A percentile compares a stretch with the other conserved stretches of the same genome.
Evolutionary conservation across 495 filamentous ascomycete genomes (phyloP).

Genomic region (Pyrenopolyporus hunteri): DNA sequence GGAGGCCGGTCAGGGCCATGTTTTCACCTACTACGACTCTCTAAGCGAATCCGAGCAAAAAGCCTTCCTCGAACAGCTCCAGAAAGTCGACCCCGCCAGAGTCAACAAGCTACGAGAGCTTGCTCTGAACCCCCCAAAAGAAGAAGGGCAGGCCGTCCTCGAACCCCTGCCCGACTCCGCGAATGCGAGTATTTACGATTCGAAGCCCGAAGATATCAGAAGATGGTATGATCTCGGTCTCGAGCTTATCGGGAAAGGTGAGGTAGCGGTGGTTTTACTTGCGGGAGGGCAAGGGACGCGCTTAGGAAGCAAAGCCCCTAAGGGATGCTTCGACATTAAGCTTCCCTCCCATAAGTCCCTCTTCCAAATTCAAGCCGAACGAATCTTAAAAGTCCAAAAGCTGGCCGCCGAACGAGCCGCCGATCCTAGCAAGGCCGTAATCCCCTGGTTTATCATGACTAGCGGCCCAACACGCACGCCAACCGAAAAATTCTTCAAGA

Average conservation of each 20-base stretch:
- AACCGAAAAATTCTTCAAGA: slow-evolving; percentile 90
- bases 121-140: slow-evolving; percentile 77
- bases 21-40: slow-evolving; percentile 88
- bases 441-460: slow-evolving; percentile 99
- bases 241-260: slow-evolving; percentile 82
- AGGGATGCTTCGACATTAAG: slow-evolving; percentile 96
- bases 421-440: slow-evolving; percentile 64
- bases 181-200: slow-evolving; percentile 90
- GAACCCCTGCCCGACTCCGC: slow-evolving; percentile 91
- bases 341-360: slow-evolving; percentile 90
- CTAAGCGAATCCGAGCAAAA: slow-evolving; percentile 75
- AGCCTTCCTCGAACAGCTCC: slow-evolving; percentile 79
- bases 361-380: slow-evolving; percentile 96
- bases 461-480: slow-evolving; percentile 92
- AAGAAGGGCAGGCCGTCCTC: slow-evolving; percentile 62
- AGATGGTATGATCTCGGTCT: slow-evolving; percentile 87
- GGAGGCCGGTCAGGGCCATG: slow-evolving; percentile 82
- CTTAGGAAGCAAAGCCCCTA: slow-evolving; percentile 91
- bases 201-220: slow-evolving; percentile 76
- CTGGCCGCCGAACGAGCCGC: slow-evolving; percentile 76
- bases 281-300: slow-evolving; percentile 96
- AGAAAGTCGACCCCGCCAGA: slow-evolving; percentile 76
- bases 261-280: slow-evolving; percentile 95
- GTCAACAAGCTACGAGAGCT: slow-evolving; percentile 84
- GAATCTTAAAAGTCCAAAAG: slow-evolving; percentile 85